A percentile compares a stretch with the other conserved stretches of the same genome.
phyloP scores from a whole-genome alignment of 176 grass and related monocot genomes.

The Aechmea fasciata region DNA sequence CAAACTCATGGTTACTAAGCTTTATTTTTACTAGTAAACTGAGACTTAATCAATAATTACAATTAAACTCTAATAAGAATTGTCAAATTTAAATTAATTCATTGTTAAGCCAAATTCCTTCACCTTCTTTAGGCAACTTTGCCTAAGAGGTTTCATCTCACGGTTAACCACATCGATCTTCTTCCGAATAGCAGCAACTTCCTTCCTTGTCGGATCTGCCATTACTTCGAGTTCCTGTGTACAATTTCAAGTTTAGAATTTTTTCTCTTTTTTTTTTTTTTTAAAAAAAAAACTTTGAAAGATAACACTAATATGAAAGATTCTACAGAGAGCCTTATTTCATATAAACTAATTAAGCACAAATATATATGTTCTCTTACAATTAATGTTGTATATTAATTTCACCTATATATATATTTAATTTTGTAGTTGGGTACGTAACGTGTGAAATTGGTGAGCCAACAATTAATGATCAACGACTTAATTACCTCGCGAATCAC shows the following conservation, averaged over 20 bases:
- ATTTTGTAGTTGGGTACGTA: neutral
- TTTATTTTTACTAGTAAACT: neutral
- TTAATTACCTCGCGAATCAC: slow-evolving; percentile 65
- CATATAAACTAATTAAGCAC: neutral
- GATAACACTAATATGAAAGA: neutral
- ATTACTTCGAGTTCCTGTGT: slow-evolving; percentile 93
- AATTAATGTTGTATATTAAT: neutral
- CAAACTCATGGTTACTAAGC: neutral
- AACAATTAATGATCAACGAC: neutral
- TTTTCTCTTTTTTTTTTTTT: no score
- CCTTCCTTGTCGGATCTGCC: slow-evolving; percentile 79
- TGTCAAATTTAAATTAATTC: neutral
- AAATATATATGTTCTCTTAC: neutral
- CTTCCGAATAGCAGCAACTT: slow-evolving; percentile 64
- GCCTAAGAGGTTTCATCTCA: slow-evolving; percentile 77
- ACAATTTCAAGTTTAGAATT: neutral
- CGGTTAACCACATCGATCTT: slow-evolving; percentile 71
- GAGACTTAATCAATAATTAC: neutral
- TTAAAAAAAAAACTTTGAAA: neutral
- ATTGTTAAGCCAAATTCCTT: neutral
- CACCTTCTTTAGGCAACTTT: slow-evolving; percentile 86
- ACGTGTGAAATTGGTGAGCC: neutral
- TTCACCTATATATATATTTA: no score
- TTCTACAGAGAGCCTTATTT: neutral
- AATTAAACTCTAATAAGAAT: no score